These are phyloP conservation scores for Phaseolus coccineus DNA, from an alignment of 331 rosid genomes.

Conservation along the genomic window DNA sequence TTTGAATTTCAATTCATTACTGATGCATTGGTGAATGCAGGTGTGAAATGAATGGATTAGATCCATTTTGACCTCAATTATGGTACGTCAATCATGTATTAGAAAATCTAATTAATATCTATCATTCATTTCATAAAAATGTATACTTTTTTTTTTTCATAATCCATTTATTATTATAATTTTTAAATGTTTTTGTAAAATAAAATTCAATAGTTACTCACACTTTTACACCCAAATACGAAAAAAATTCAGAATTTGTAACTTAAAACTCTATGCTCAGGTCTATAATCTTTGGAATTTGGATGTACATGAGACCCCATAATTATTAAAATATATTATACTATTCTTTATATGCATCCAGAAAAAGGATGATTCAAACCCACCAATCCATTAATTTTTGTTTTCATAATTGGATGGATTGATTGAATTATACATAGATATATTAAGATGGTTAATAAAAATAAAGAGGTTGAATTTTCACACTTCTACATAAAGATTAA, in stretches of 20 bases:
- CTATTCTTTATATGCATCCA: background rate
- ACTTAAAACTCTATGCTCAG: background rate
- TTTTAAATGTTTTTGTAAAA: background rate
- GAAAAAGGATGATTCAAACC: background rate
- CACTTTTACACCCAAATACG: background rate
- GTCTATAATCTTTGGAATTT: background rate
- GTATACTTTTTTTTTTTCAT: no score
- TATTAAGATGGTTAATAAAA: background rate
- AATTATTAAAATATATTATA: background rate
- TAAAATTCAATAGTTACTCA: background rate
- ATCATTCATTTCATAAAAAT: no score
- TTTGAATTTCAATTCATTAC: conserved; percentile 13
- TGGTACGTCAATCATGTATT: background rate
- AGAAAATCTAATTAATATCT: background rate
- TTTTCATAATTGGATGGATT: background rate
- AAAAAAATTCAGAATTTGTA: background rate
- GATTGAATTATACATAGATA: background rate
- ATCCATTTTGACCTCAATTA: background rate
- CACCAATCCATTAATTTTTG: background rate
- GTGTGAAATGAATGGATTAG: background rate
- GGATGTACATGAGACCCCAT: background rate
- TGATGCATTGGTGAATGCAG: background rate
- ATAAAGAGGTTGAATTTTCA: background rate
- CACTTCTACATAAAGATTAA: background rate
- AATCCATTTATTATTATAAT: background rate